These are phyloP conservation scores for Paramecium primaurelia DNA, from an alignment of 73 alveolate genomes.

Conservation along the genomic window DNA sequence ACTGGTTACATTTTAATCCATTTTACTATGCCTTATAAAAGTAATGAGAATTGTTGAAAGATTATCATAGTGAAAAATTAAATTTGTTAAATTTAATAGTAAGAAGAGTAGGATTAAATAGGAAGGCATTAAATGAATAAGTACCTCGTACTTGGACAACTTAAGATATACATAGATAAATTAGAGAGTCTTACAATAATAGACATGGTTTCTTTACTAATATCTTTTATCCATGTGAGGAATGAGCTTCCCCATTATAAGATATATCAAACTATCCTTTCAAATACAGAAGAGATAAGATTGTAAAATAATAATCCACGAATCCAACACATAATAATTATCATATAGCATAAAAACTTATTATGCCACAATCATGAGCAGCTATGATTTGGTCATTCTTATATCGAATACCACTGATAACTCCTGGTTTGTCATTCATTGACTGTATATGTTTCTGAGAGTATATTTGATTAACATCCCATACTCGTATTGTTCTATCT, in stretches of 20 bases:
- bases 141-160: constrained; percentile 45
- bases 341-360: not conserved
- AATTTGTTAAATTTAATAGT: constrained; percentile 32
- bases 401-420: not conserved
- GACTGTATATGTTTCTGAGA: not conserved
- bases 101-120: constrained; percentile 12
- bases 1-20: not conserved
- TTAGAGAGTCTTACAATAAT: constrained; percentile 24
- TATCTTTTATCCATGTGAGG: constrained; percentile 39
- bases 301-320: constrained; percentile 32
- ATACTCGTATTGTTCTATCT: constrained; percentile 8
- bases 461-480: constrained; percentile 19
- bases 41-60: not conserved
- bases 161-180: constrained; percentile 48
- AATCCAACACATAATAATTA: not conserved
- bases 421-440: constrained; percentile 16
- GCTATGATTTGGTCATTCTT: not conserved
- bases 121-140: constrained; percentile 19
- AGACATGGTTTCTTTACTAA: constrained; percentile 40
- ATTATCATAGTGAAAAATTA: constrained; percentile 44
- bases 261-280: constrained; percentile 28
- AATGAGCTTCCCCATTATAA: constrained; percentile 46
- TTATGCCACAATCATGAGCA: constrained; percentile 30
- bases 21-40: not conserved
- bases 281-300: constrained; percentile 18